Base-by-base conservation (phyloP, 1,284 basidiomycete genomes). In the Trichosporon sp. region DNA sequence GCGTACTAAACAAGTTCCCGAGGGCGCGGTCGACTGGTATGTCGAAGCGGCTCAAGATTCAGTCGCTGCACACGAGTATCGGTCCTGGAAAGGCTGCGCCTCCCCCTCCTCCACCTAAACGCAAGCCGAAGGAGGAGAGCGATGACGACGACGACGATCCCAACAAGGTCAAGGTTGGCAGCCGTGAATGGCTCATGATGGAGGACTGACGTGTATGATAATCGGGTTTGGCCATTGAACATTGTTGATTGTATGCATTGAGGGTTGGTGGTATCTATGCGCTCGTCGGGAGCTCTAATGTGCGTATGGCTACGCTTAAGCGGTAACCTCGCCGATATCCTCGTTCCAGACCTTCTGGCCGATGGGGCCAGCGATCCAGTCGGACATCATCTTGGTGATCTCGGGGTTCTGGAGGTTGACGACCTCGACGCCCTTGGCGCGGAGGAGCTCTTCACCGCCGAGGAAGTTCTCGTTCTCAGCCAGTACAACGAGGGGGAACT, bases 121-220 rank as follows among this genome's bases (percentile, higher is more conserved):
- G 68, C 26, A 79, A 77, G 74, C 80, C 78, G 76, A 82, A 82
- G 71, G 77, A 78, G 6, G 81, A 81, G 26, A 76, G 79, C 7
- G 79, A 77, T 10, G 77, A 80, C 11, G 79, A 80, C 2, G 79
- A 84, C 4, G 78, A 80, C 21, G 73, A 77, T 48, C 74, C 73
- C n/a, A 76, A 79, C 67, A 74, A 75, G 75, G 70, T 69, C 69
- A 76, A 73, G 63, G 78, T 77, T 48, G 74, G 56, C 11, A 79
- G 76, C 71, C 74, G 77, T n/a, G 79, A 82, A 69, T 82, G 81
- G 81, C 81, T 75, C 48, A 82, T 82, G 81, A 75, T 81, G 70
- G 81, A 82, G 67, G 79, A 82, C 70, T 81, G 66, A 66, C 6
- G 51, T 46, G 26, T 65, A 65, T 14, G 64, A 35, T 37, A 16